Percentiles rank a stretch among this genome's conserved stretches.
phyloP scores from a whole-genome alignment of 2,329 filamentous ascomycete genomes.

The Colletotrichum ledebouriae region DNA sequence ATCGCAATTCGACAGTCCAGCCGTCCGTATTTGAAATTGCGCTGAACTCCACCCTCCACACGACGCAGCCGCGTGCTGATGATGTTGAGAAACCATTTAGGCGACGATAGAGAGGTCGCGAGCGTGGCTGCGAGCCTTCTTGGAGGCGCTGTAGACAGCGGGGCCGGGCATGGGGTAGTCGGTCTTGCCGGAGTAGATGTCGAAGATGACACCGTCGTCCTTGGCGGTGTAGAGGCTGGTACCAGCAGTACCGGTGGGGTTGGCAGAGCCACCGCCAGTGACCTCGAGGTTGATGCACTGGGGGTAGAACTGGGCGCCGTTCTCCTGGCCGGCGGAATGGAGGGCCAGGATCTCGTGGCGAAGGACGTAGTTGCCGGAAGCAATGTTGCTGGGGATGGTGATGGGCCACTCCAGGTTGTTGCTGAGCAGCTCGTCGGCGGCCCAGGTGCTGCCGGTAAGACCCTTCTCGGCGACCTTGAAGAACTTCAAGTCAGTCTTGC shows the following conservation, averaged over 20 bases:
- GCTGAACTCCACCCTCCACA: background rate
- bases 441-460: constrained; percentile 66
- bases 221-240: constrained; percentile 53
- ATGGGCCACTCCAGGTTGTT: constrained; percentile 62
- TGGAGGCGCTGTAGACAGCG: constrained; percentile 34
- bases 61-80: constrained; percentile 4
- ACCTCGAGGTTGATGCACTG: constrained; percentile 65
- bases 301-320: constrained; percentile 64
- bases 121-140: constrained; percentile 37
- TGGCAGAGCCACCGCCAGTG: constrained; percentile 53
- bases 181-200: constrained; percentile 47
- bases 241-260: constrained; percentile 49
- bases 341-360: constrained; percentile 69
- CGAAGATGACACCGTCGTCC: constrained; percentile 54
- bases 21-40: constrained; percentile 28
- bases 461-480: constrained; percentile 72
- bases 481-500: constrained; percentile 65
- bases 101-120: constrained; percentile 28
- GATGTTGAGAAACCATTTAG: constrained; percentile 17
- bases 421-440: constrained; percentile 63
- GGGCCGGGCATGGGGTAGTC: constrained; percentile 52
- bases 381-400: constrained; percentile 61
- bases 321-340: constrained; percentile 58
- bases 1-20: constrained; percentile 25
- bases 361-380: constrained; percentile 66